Percentiles rank a stretch among this genome's conserved stretches.
Conservation (phyloP, 331 rosid species). For the Quercus tomentella region DNA sequence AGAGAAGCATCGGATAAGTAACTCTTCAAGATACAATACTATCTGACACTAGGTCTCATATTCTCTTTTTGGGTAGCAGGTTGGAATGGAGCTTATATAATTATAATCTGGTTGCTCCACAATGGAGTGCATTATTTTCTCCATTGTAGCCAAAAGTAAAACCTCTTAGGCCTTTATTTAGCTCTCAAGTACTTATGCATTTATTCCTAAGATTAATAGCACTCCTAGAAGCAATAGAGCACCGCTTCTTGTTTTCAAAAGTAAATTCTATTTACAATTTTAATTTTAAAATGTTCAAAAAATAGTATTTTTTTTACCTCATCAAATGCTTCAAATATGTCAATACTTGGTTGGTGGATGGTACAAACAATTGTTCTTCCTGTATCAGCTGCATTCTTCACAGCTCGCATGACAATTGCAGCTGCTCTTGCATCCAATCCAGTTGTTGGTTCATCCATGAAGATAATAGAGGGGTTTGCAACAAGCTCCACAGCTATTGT, state of each 20-base stretch:
- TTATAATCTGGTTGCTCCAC: not conserved
- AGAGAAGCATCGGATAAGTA: not conserved
- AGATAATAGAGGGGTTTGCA: not conserved
- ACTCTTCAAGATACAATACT: not conserved
- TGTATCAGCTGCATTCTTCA: not conserved
- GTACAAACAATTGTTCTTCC: slow-evolving; percentile 1
- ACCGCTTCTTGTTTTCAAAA: not conserved
- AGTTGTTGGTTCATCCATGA: slow-evolving; percentile 6
- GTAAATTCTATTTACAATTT: not conserved
- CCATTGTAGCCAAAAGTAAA: not conserved
- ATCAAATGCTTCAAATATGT: slow-evolving; percentile 1
- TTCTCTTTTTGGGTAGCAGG: not conserved
- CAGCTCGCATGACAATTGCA: slow-evolving; percentile 1
- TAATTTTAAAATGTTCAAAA: not conserved
- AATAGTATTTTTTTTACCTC: not conserved
- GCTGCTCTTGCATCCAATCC: slow-evolving; percentile 11
- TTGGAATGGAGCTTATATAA: not conserved
- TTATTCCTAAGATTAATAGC: not conserved
- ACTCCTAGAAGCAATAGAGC: not conserved
- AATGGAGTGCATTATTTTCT: not conserved
- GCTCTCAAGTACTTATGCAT: not conserved
- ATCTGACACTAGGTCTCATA: not conserved
- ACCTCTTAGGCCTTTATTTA: not conserved
- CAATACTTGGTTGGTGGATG: slow-evolving; percentile 5
- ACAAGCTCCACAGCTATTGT: slow-evolving; percentile 48